These are phyloP conservation scores for Penicillium fuscoglaucum DNA, from an alignment of 2,329 filamentous ascomycete species.

Conservation along the genomic window DNA sequence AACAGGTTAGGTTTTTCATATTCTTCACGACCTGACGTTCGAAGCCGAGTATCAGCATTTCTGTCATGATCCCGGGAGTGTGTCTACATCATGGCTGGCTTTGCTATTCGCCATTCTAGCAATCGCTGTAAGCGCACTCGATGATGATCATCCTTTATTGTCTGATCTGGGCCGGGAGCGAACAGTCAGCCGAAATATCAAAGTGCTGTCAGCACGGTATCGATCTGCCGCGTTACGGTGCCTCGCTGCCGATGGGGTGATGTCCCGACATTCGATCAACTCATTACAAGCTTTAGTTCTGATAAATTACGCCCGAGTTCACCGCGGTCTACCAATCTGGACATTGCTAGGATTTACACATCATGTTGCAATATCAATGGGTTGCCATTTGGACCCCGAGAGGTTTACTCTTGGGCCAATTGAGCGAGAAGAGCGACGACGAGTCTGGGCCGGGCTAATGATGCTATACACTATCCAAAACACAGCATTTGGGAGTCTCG, in stretches of 20 bases:
- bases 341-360: conserved; percentile 43
- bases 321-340: conserved; percentile 41
- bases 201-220: conserved; percentile 39
- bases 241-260: conserved; percentile 41
- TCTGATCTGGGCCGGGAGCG: conserved; percentile 40
- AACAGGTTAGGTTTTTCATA: conserved; percentile 38
- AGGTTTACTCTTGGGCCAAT: conserved; percentile 37
- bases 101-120: conserved; percentile 42
- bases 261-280: conserved; percentile 42
- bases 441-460: conserved; percentile 43
- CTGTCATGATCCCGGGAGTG: conserved; percentile 36
- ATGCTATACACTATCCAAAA: conserved; percentile 45
- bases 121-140: conserved; percentile 41
- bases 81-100: conserved; percentile 42
- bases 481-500: conserved; percentile 38
- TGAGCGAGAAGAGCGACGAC: conserved; percentile 42
- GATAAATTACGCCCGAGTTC: conserved; percentile 41
- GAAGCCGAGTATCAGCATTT: conserved; percentile 43
- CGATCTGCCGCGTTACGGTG: conserved; percentile 41
- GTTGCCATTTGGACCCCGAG: conserved; percentile 45
- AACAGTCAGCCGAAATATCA: conserved; percentile 39
- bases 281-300: conserved; percentile 44
- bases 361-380: conserved; percentile 44
- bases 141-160: conserved; percentile 39
- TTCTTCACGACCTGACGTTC: conserved; percentile 45